Conservation (phyloP, 192 early-diverging fungal genomes). For the Diversispora eburnea region DNA sequence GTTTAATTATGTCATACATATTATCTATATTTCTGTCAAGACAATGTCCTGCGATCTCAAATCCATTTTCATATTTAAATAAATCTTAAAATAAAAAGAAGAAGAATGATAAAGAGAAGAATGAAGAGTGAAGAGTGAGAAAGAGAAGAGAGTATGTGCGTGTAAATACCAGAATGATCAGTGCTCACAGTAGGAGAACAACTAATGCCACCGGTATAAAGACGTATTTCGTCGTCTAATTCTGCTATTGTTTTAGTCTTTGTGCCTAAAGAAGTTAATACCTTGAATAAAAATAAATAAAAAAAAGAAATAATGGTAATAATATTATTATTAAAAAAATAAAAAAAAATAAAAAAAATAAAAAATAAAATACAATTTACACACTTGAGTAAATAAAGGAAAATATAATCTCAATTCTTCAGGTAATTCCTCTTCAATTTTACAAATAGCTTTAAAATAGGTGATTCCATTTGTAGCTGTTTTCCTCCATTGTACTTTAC, state of each 20-base stretch:
- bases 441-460: conserved; percentile 75
- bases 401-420: conserved; percentile 67
- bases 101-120: neutral
- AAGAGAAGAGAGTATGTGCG: neutral
- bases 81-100: conserved; percentile 39
- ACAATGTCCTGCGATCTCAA: conserved; percentile 62
- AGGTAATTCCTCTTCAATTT: conserved; percentile 54
- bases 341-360: neutral
- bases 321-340: neutral
- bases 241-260: conserved; percentile 63
- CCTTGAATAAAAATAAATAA: conserved; percentile 25
- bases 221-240: conserved; percentile 83
- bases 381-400: conserved; percentile 73
- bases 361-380: neutral
- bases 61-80: conserved; percentile 60
- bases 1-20: conserved; percentile 72
- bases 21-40: conserved; percentile 67
- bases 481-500: conserved; percentile 71
- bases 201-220: conserved; percentile 82
- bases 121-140: neutral
- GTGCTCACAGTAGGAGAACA: conserved; percentile 63
- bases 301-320: no score
- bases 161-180: conserved; percentile 49
- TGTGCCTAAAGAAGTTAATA: conserved; percentile 66
- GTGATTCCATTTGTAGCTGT: conserved; percentile 89